These are phyloP conservation scores for Yarrowia sp. DNA, from an alignment of 805 yeast species.

Conservation along the genomic window DNA sequence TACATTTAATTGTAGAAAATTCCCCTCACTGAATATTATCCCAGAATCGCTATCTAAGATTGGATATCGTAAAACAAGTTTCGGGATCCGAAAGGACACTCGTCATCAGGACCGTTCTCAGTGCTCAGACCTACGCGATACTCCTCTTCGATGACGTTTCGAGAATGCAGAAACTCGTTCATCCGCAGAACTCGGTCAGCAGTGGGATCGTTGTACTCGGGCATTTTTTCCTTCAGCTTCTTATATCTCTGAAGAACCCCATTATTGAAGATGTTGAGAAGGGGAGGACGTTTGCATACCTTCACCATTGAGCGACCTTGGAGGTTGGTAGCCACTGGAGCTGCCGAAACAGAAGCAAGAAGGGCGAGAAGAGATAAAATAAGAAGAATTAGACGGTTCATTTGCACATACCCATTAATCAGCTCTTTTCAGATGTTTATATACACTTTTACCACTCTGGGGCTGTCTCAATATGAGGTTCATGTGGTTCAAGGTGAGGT, in stretches of 20 bases:
- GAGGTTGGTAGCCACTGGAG: background rate
- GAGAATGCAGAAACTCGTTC: conserved; percentile 2
- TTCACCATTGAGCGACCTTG: background rate
- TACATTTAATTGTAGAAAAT: background rate
- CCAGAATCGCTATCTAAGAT: background rate
- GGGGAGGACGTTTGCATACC: conserved; percentile 18
- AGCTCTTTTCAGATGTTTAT: background rate
- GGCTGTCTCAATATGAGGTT: conserved; percentile 13
- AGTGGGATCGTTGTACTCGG: background rate
- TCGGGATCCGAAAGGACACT: conserved; percentile 27
- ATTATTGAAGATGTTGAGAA: background rate
- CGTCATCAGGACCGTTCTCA: conserved; percentile 10
- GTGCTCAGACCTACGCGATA: conserved; percentile 1
- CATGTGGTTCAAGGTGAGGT: conserved; percentile 9
- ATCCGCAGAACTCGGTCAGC: background rate
- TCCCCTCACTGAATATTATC: too few relatives aligned
- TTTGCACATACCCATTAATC: background rate
- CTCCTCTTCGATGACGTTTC: conserved; percentile 10
- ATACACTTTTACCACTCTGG: background rate
- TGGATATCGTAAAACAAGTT: conserved; percentile 6
- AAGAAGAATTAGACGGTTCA: conserved; percentile 1
- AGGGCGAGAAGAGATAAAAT: background rate
- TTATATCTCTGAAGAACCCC: background rate
- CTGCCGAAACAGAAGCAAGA: background rate
- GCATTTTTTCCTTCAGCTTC: background rate